phyloP scores from a whole-genome alignment of 2,329 filamentous ascomycete species.

The Tolypocladium ophioglossoides region DNA sequence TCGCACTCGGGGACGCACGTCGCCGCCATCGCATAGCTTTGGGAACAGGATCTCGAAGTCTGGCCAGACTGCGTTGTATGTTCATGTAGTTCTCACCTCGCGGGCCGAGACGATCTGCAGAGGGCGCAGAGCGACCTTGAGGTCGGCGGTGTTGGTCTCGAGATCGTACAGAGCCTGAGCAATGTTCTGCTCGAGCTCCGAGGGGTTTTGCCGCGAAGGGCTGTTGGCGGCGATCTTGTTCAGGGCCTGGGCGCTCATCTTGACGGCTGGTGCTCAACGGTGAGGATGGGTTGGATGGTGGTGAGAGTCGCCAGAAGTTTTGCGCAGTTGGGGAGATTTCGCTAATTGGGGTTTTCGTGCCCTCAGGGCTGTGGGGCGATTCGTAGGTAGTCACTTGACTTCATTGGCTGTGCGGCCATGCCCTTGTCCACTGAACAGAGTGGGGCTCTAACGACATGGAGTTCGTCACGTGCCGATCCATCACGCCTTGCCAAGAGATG shows the following conservation, averaged over 20 bases:
- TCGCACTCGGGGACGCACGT: constrained; percentile 11
- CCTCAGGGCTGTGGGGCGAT: constrained; percentile 10
- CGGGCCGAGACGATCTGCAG: constrained; percentile 98
- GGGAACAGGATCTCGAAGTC: constrained; percentile 34
- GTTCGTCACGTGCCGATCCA: background rate
- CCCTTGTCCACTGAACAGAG: background rate
- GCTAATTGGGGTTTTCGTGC: constrained; percentile 33
- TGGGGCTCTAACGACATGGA: background rate
- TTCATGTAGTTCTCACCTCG: constrained; percentile 70
- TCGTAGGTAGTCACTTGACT: background rate
- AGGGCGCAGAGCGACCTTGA: constrained; percentile 91
- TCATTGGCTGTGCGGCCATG: background rate
- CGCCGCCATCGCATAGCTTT: constrained; percentile 23
- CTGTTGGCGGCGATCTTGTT: constrained; percentile 99
- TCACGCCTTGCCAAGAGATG: background rate
- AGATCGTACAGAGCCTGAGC: constrained; percentile 96
- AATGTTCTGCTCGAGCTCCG: constrained; percentile 95
- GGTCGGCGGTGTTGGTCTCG: constrained; percentile 97
- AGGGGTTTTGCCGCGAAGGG: constrained; percentile 90
- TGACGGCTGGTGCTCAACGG: constrained; percentile 34
- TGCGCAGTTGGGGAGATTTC: constrained; percentile 17
- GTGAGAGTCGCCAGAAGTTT: constrained; percentile 18
- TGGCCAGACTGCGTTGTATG: constrained; percentile 20
- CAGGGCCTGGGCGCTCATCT: constrained; percentile 59
- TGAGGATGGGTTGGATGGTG: constrained; percentile 17